Evolutionary conservation across 106 monocot genomes (phyloP), one percentile per base, ranked within the genome.

Genomic region (Cymbidium sinense): DNA sequence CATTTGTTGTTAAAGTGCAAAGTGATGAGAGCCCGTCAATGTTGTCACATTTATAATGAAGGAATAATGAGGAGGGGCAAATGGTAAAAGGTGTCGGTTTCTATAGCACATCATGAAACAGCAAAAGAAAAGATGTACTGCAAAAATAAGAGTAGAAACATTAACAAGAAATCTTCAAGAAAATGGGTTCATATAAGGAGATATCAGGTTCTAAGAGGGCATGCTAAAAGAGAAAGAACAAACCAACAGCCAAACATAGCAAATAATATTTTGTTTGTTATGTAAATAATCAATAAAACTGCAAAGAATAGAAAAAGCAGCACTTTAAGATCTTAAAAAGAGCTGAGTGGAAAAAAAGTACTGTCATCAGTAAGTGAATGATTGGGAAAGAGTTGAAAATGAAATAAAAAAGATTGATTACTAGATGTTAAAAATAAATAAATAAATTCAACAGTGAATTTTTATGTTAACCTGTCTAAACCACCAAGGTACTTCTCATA

Each of bases 401-500:
- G 17, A 29, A 64, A 7, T 28, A 39, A 39, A 39, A 39, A 19
- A 54, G 17, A 54, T 54, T 15, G 1, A 54, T 18, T 19, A 54
- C 19, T 54, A 18, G 54, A 54, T 19, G 54, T 21, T 54, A 15
- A 15, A 18, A 54, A 21, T 15, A 54, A 54, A 54, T 11, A 54
- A n/a, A 54, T 39, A 39, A 4, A 39, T 39, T 8, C n/a, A 71
- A 7, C 8, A 7, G n/a, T 21, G 1, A 39, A 21, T 36, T 37
- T 33, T 47, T 47, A 35, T 74, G n/a, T 74, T 80, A 76, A 98
- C 98, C 87, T 92, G 74, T 94, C 92, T 64, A 98, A 67, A 65
- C 82, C 88, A 74, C 83, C 85, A 70, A 98, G 86, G 62, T 98
- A 98, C 75, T 98, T 98, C 30, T 92, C 98, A 86, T 98, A 98